These are phyloP conservation scores for Daldinia grandis DNA, from an alignment of 495 filamentous ascomycete genomes.

Conservation along the genomic window DNA sequence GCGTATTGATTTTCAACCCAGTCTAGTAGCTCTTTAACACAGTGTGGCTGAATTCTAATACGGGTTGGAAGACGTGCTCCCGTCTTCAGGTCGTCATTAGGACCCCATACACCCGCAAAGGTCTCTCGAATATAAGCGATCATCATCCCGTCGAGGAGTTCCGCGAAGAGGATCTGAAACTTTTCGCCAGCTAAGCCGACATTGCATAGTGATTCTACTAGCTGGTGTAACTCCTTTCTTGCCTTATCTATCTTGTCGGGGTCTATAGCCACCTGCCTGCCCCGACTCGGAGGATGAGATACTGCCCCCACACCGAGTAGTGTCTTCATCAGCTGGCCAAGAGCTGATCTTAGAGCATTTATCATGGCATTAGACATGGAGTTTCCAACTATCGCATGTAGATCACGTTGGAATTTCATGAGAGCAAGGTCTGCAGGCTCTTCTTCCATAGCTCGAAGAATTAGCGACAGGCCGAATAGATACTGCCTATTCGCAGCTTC, in stretches of 20 bases:
- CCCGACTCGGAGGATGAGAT: conserved; percentile 21
- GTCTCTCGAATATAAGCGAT: conserved; percentile 67
- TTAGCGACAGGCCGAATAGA: conserved; percentile 55
- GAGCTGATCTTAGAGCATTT: conserved; percentile 59
- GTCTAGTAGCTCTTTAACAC: conserved; percentile 64
- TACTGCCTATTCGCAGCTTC: conserved; percentile 61
- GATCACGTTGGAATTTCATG: conserved; percentile 63
- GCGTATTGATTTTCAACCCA: conserved; percentile 80
- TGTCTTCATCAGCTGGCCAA: conserved; percentile 60
- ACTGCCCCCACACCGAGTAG: conserved; percentile 64
- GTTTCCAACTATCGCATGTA: conserved; percentile 73
- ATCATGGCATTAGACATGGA: conserved; percentile 66
- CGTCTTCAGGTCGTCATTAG: conserved; percentile 35
- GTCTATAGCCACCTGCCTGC: conserved; percentile 21
- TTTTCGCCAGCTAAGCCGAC: conserved; percentile 78
- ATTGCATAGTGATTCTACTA: conserved; percentile 69
- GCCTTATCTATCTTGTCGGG: conserved; percentile 38
- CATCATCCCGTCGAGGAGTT: conserved; percentile 75
- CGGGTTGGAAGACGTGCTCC: conserved; percentile 16
- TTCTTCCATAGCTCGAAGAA: conserved; percentile 51
- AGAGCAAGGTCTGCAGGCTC: conserved; percentile 50
- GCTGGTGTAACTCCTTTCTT: conserved; percentile 61
- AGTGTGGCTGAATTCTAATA: conserved; percentile 55
- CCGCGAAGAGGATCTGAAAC: conserved; percentile 78
- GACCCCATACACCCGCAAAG: conserved; percentile 67